phyloP scores from a whole-genome alignment of 352 stramenopile genomes.

The Phytophthora capsici region DNA sequence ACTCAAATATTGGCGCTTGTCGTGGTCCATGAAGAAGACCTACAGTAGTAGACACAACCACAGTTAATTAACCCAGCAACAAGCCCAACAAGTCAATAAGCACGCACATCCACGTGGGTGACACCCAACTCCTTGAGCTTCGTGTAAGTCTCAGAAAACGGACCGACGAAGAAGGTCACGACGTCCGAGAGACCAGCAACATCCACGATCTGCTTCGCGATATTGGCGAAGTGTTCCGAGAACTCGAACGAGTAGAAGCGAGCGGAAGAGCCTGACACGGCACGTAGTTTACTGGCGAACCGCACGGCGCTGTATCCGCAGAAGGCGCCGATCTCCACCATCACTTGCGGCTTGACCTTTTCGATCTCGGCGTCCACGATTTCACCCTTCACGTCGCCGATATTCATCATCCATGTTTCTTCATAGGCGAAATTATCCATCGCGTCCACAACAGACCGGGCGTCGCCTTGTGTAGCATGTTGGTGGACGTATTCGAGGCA shows the following conservation, averaged over 20 bases:
- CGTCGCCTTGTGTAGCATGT: constrained; percentile 31
- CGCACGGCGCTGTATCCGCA: constrained; percentile 54
- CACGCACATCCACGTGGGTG: constrained; percentile 35
- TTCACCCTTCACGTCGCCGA: constrained; percentile 41
- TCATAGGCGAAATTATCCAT: constrained; percentile 42
- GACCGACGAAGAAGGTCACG: constrained; percentile 38
- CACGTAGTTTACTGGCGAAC: constrained; percentile 39
- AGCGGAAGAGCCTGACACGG: constrained; percentile 20
- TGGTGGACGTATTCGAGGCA: constrained; percentile 37
- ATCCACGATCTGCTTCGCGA: constrained; percentile 34
- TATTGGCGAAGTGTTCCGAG: constrained; percentile 38
- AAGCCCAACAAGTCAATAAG: neutral
- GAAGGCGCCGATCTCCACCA: constrained; percentile 56
- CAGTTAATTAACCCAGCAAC: neutral
- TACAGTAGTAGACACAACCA: constrained; percentile 12
- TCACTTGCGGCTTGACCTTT: constrained; percentile 40
- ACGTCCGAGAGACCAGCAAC: constrained; percentile 35
- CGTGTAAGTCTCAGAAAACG: constrained; percentile 38
- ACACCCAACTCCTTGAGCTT: constrained; percentile 33
- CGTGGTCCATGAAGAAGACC: constrained; percentile 48
- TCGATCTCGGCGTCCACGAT: constrained; percentile 42
- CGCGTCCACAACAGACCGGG: constrained; percentile 36
- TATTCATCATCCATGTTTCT: constrained; percentile 48
- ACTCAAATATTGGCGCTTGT: constrained; percentile 35
- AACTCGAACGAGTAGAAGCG: constrained; percentile 59